These are phyloP conservation scores for Vachellia pachyceras DNA, from an alignment of 306 rosid species.

Conservation along the genomic window DNA sequence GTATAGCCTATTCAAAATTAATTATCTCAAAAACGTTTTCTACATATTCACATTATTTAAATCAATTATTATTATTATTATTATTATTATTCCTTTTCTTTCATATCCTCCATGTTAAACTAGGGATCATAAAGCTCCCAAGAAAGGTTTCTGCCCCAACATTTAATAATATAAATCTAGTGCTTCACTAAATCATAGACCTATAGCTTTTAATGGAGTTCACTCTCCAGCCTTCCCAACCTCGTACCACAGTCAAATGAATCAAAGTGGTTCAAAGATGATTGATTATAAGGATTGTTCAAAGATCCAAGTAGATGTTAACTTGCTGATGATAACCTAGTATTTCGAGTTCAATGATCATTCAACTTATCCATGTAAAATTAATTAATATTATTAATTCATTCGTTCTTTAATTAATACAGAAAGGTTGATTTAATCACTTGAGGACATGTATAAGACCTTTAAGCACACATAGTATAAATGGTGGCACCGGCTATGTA, in stretches of 20 bases:
- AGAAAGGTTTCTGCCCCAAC: background rate
- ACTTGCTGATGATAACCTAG: background rate
- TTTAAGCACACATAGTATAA: conserved; percentile 9
- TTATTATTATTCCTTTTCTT: too few relatives aligned
- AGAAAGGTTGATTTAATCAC: background rate
- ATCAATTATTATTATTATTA: too few relatives aligned
- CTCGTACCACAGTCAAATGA: conserved; percentile 28
- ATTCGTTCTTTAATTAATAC: background rate
- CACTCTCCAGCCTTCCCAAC: conserved; percentile 20
- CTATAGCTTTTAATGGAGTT: background rate
- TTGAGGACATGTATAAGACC: background rate
- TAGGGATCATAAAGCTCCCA: background rate
- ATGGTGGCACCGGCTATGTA: conserved; percentile 26
- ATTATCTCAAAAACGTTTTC: too few relatives aligned
- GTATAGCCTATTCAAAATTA: too few relatives aligned
- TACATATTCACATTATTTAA: too few relatives aligned
- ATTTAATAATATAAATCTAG: background rate
- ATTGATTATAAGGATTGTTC: background rate
- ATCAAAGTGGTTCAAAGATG: conserved; percentile 4
- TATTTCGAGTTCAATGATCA: too few relatives aligned
- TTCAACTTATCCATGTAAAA: background rate
- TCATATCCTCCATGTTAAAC: background rate
- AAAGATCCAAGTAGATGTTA: background rate
- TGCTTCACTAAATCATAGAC: background rate
- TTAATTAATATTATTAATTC: conserved; percentile 5